These are phyloP conservation scores for Simplicillium aogashimaense DNA, from an alignment of 2,329 filamentous ascomycete species.

Conservation along the genomic window DNA sequence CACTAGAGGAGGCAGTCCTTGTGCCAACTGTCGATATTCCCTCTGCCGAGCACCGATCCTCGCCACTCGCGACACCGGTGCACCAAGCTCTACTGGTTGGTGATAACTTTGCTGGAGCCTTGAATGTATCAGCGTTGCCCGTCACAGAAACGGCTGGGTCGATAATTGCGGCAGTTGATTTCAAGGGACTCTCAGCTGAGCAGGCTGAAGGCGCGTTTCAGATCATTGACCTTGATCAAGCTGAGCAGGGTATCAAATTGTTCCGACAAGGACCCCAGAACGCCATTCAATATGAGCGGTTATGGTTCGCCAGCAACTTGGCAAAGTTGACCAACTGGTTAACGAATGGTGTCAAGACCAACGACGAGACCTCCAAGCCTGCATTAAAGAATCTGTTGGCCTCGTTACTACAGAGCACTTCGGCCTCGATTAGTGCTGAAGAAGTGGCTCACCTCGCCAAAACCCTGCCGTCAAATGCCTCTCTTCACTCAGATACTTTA, in stretches of 20 bases:
- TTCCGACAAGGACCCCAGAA: constrained; percentile 63
- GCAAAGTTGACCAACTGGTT: constrained; percentile 59
- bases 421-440: constrained; percentile 38
- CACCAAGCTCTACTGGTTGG: constrained; percentile 71
- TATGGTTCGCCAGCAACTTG: constrained; percentile 66
- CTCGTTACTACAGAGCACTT: constrained; percentile 52
- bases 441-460: constrained; percentile 28
- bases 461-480: constrained; percentile 18
- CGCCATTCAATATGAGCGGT: constrained; percentile 60
- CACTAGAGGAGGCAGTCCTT: constrained; percentile 56
- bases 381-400: constrained; percentile 56
- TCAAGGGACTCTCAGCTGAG: constrained; percentile 33
- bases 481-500: constrained; percentile 36
- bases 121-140: constrained; percentile 37
- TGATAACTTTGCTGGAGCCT: constrained; percentile 60
- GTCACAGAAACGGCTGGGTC: constrained; percentile 25
- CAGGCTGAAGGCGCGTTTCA: constrained; percentile 33
- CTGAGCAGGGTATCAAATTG: constrained; percentile 50
- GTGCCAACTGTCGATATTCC: constrained; percentile 66
- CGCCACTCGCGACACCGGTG: constrained; percentile 68
- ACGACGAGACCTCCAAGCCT: constrained; percentile 45
- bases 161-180: constrained; percentile 48
- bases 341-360: constrained; percentile 30
- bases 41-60: constrained; percentile 52
- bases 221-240: constrained; percentile 54